Percentiles rank a stretch among this genome's conserved stretches.
Conservation (phyloP, 1,139 yeast species). For the Candida sanyaensis region DNA sequence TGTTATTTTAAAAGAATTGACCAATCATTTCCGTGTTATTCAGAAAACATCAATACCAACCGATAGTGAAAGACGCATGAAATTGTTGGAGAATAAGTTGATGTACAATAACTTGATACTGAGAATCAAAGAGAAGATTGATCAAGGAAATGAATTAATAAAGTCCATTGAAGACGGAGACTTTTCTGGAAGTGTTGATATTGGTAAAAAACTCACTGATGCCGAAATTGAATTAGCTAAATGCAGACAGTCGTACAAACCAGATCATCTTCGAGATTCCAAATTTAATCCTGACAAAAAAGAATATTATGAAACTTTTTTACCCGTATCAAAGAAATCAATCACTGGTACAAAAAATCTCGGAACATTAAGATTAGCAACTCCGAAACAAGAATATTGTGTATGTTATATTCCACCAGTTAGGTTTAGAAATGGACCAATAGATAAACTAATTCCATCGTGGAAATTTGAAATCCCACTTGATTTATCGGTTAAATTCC, state of each 20-base stretch:
- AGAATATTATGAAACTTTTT: slow-evolving; percentile 16
- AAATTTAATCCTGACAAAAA: slow-evolving; percentile 11
- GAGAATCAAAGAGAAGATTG: slow-evolving; percentile 30
- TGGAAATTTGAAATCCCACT: slow-evolving; percentile 37
- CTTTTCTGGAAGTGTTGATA: slow-evolving; percentile 16
- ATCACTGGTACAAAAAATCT: slow-evolving; percentile 16
- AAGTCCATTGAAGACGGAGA: slow-evolving; percentile 20
- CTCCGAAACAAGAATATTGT: slow-evolving; percentile 29
- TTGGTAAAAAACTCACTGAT: slow-evolving; percentile 17
- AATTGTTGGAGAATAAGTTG: slow-evolving; percentile 20
- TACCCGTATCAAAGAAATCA: slow-evolving; percentile 17
- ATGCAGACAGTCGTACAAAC: slow-evolving; percentile 21
- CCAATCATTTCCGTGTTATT: slow-evolving; percentile 31
- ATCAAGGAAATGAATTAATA: slow-evolving; percentile 23
- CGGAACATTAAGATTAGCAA: slow-evolving; percentile 23
- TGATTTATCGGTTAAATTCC: slow-evolving; percentile 16
- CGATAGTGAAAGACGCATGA: slow-evolving; percentile 18
- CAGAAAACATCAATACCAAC: slow-evolving; percentile 20
- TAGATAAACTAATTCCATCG: slow-evolving; percentile 15
- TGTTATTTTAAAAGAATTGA: slow-evolving; percentile 37
- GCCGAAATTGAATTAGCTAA: slow-evolving; percentile 22
- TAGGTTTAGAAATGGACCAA: slow-evolving; percentile 18
- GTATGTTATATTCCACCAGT: slow-evolving; percentile 37
- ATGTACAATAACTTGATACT: slow-evolving; percentile 28
- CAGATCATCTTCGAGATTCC: slow-evolving; percentile 12